These are phyloP conservation scores for Populus hybrid DNA, from an alignment of 441 rosid genomes.

Conservation along the genomic window DNA sequence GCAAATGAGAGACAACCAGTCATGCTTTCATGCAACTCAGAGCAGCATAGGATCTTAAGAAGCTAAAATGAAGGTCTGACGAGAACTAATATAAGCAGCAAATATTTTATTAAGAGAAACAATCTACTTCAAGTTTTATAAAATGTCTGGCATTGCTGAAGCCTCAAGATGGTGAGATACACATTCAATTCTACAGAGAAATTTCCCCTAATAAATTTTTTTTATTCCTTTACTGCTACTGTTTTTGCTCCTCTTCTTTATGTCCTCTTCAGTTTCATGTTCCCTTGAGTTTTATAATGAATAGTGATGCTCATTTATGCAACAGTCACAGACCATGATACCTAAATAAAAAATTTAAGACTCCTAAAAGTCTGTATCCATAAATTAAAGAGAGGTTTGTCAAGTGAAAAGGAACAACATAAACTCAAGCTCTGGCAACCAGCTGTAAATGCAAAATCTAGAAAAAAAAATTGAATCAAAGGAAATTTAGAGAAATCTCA, in stretches of 20 bases:
- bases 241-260: background rate
- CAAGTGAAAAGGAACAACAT: background rate
- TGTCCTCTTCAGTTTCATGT: background rate
- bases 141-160: background rate
- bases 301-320: background rate
- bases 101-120: background rate
- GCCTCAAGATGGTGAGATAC: background rate
- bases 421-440: background rate
- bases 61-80: conserved; percentile 5
- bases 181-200: background rate
- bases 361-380: background rate
- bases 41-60: conserved; percentile 1
- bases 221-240: background rate
- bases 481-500: conserved; percentile 25
- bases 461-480: conserved; percentile 2
- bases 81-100: background rate
- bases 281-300: background rate
- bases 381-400: conserved; percentile 1
- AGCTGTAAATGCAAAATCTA: conserved; percentile 3
- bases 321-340: background rate
- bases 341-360: background rate
- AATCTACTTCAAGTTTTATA: background rate
- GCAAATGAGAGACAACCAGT: conserved; percentile 16
- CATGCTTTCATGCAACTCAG: conserved; percentile 14
- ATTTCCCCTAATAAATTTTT: background rate